These are phyloP conservation scores for Paramyrothecium roridum DNA, from an alignment of 2,329 filamentous ascomycete species.

Conservation along the genomic window DNA sequence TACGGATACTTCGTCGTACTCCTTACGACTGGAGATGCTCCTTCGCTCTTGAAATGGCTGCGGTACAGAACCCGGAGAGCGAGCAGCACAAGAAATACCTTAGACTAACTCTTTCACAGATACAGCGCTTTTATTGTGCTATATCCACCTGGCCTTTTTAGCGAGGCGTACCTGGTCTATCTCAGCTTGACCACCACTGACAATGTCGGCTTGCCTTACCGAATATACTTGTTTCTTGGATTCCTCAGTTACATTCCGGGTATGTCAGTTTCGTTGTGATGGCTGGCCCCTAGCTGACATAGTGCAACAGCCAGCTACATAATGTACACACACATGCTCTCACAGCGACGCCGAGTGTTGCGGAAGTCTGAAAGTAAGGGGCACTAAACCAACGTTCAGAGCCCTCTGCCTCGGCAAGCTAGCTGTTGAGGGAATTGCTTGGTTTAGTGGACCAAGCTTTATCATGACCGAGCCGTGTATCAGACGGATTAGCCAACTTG, in stretches of 20 bases:
- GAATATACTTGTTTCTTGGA: neutral
- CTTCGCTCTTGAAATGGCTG: constrained; percentile 2
- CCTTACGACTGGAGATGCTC: constrained; percentile 1
- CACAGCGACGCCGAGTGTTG: constrained; percentile 1
- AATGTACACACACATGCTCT: constrained; percentile 5
- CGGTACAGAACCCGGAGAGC: neutral
- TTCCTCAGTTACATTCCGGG: constrained; percentile 6
- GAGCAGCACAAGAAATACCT: neutral
- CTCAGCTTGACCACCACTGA: neutral
- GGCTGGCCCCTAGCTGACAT: neutral
- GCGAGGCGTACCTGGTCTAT: constrained; percentile 3
- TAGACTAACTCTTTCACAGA: neutral
- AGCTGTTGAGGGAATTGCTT: too few relatives aligned
- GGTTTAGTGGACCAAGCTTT: too few relatives aligned
- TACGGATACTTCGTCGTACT: constrained; percentile 5
- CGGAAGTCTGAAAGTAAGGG: neutral
- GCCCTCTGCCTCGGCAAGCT: too few relatives aligned
- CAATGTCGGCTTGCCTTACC: neutral
- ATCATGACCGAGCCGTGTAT: too few relatives aligned
- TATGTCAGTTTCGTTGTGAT: neutral
- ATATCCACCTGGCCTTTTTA: constrained; percentile 3
- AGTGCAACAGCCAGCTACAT: constrained; percentile 1
- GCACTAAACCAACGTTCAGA: too few relatives aligned
- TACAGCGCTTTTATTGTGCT: constrained; percentile 4
- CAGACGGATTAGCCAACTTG: too few relatives aligned